Base-by-base conservation (phyloP, 2,329 filamentous ascomycete species). In the Cryphonectria japonica region DNA sequence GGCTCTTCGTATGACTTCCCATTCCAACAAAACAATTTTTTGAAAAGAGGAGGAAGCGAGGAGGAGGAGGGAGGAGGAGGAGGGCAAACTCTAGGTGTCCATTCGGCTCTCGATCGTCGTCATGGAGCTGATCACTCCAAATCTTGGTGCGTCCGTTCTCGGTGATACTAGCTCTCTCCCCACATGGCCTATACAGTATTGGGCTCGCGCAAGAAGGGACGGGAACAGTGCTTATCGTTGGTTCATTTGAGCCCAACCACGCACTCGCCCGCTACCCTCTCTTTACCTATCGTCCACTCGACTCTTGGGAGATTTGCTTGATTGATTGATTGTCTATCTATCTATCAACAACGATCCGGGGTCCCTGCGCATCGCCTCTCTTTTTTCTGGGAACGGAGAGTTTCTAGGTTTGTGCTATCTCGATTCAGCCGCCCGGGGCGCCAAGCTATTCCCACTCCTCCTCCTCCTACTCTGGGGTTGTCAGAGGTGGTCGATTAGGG, bases 101-200 rank as follows among this genome's bases (percentile, higher is more conserved):
- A 43, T 57, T 29, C 26, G 60, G 60, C 26, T 41, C 43, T 66
- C 8, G 43, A 66, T 66, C 43, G 63, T 46, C 41, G 43, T 52
- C 43, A 50, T 66, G 59, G 37, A 68, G 67, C 50, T 43, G 67
- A 63, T 63, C 60, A 41, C 32, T 64, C 67, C 67, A 69, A 52
- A 22, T 57, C 60, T 63, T 69, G 67, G 67, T 64, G 66, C 67
- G 67, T 69, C 67, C 67, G 67, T 69, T 69, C 43, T 63, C 67
- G 67, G 67, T 63, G 67, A 69, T 69, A 69, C 43, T 63, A 63
- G 59, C 67, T 54, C 59, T 54, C 59, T 63, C 67, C 52, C 60
- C 67, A 69, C 67, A 69, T 69, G 37, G 57, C 50, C 59, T 62
- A 69, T 63, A 69, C 67, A 64, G 46, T 50, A 50, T 50, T 50